Percentiles rank a stretch among this genome's conserved stretches.
Conservation (phyloP, 495 filamentous ascomycete species). For the Hypoxylon intermedium region DNA sequence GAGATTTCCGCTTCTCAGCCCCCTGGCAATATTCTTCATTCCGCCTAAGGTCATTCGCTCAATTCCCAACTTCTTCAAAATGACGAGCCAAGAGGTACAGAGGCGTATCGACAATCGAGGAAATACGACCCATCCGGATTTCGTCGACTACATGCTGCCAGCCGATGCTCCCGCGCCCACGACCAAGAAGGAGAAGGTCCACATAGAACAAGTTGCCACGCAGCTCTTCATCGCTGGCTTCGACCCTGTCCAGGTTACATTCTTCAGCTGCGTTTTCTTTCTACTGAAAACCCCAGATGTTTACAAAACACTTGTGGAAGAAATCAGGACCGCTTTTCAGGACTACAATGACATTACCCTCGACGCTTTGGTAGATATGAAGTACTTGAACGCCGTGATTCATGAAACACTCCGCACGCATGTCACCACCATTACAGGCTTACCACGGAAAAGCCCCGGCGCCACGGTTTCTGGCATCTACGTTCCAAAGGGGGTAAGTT, state of each 20-base stretch:
- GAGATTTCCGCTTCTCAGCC: slow-evolving; percentile 20
- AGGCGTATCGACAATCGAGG: slow-evolving; percentile 33
- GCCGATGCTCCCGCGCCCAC: slow-evolving; percentile 21
- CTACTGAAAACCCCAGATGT: slow-evolving; percentile 29
- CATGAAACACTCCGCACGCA: slow-evolving; percentile 32
- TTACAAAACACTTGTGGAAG: slow-evolving; percentile 7
- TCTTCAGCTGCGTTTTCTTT: slow-evolving; percentile 31
- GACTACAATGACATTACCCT: slow-evolving; percentile 28
- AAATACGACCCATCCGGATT: slow-evolving; percentile 32
- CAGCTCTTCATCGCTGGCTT: slow-evolving; percentile 40
- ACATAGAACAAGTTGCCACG: slow-evolving; percentile 32
- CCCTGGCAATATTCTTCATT: slow-evolving; percentile 1
- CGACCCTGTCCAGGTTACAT: slow-evolving; percentile 28
- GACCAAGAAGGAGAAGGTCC: slow-evolving; percentile 29
- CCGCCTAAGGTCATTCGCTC: not conserved
- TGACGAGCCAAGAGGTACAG: slow-evolving; percentile 26
- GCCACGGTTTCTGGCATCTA: slow-evolving; percentile 33
- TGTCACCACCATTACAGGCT: slow-evolving; percentile 5
- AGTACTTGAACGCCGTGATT: slow-evolving; percentile 28
- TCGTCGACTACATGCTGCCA: slow-evolving; percentile 37
- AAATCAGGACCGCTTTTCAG: slow-evolving; percentile 28
- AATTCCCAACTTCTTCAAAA: slow-evolving; percentile 15
- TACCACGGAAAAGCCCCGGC: slow-evolving; percentile 32
- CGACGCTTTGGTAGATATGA: slow-evolving; percentile 15
- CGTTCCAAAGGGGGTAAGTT: slow-evolving; percentile 32